Evolutionary conservation across 2,329 filamentous ascomycete species (phyloP).

Genomic region (Diplodia intermedia): DNA sequence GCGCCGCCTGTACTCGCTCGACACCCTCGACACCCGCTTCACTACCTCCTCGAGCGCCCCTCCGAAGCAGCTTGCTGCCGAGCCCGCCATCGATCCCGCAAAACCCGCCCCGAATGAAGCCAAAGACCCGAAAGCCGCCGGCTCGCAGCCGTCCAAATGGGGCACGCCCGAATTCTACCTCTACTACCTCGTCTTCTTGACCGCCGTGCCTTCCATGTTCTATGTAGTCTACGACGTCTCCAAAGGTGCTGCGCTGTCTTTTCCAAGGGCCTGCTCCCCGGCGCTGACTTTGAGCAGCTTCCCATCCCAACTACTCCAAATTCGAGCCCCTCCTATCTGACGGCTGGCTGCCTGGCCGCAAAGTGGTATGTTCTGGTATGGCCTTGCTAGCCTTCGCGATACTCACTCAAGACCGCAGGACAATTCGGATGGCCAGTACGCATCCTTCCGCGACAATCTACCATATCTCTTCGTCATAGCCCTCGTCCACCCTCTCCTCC

Average conservation of each 20-base stretch:
- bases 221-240: slow-evolving; percentile 89
- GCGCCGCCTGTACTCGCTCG: slow-evolving; percentile 66
- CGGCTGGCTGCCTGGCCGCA: slow-evolving; percentile 92
- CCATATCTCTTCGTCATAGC: slow-evolving; percentile 79
- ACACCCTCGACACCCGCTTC: slow-evolving; percentile 75
- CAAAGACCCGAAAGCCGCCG: slow-evolving; percentile 39
- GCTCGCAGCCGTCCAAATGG: slow-evolving; percentile 74
- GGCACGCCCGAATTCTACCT: slow-evolving; percentile 82
- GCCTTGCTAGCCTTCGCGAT: neutral
- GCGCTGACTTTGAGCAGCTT: slow-evolving; percentile 60
- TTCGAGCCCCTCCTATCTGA: slow-evolving; percentile 74
- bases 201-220: slow-evolving; percentile 83
- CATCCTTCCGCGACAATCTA: slow-evolving; percentile 82
- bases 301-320: slow-evolving; percentile 79
- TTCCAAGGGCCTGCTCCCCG: neutral
- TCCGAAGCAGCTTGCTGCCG: slow-evolving; percentile 51
- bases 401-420: slow-evolving; percentile 62
- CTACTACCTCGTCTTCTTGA: slow-evolving; percentile 74
- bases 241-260: slow-evolving; percentile 63
- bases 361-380: slow-evolving; percentile 66
- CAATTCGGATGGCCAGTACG: slow-evolving; percentile 87
- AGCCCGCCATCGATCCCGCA: slow-evolving; percentile 44
- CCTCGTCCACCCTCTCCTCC: slow-evolving; percentile 77
- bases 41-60: slow-evolving; percentile 73
- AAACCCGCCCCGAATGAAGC: slow-evolving; percentile 36